phyloP scores from a whole-genome alignment of 129 eudicot genomes.

The Heracleum sosnowskyi region DNA sequence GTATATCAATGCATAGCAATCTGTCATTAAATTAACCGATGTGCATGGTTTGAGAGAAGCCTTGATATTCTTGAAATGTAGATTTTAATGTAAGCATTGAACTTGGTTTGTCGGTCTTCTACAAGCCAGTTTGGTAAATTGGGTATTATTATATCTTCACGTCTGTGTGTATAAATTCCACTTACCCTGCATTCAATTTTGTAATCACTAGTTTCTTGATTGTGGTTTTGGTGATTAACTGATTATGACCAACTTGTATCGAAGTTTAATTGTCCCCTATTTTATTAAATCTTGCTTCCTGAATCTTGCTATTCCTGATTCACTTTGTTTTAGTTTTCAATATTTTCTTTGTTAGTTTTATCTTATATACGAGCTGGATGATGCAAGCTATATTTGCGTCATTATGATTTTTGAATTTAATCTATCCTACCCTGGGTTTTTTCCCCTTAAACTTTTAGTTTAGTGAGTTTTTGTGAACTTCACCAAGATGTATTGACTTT shows the following conservation, averaged over 20 bases:
- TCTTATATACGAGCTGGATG: not conserved
- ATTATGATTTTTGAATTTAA: not conserved
- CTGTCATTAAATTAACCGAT: not conserved
- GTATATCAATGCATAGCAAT: not conserved
- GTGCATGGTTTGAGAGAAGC: not conserved
- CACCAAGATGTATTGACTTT: not conserved
- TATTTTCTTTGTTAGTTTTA: not conserved
- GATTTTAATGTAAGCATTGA: not conserved
- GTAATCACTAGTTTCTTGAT: not conserved
- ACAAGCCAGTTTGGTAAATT: not conserved
- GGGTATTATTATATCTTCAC: not conserved
- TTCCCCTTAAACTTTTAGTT: not conserved
- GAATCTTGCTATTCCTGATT: not conserved
- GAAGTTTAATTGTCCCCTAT: not conserved
- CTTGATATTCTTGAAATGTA: not conserved
- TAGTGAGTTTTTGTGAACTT: not conserved
- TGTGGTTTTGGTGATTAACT: not conserved
- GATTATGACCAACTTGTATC: not conserved
- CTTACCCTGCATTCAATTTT: not conserved
- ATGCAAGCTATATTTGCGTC: not conserved
- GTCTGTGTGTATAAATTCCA: not conserved
- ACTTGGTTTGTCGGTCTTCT: not conserved
- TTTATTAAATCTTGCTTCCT: not conserved
- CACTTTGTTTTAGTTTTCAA: not conserved
- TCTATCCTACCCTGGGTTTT: not conserved